These are phyloP conservation scores for Naganishia sp. DNA, from an alignment of 1,284 basidiomycete genomes.

Conservation along the genomic window DNA sequence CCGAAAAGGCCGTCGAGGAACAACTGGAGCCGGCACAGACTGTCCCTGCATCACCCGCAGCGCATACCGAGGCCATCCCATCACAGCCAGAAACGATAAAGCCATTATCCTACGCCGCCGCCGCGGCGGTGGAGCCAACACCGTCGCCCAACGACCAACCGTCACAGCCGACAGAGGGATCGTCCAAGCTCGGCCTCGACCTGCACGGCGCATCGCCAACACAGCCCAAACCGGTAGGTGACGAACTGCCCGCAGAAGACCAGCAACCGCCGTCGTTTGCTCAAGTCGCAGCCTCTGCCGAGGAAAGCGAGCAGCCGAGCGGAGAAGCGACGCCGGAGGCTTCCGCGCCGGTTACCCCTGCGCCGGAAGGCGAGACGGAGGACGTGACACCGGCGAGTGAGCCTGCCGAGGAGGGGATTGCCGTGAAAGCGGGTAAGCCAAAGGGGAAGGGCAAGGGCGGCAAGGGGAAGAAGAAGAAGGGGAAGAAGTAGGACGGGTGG, in stretches of 20 bases:
- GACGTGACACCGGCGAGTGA: slow-evolving; percentile 7
- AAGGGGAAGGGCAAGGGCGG: slow-evolving; percentile 22
- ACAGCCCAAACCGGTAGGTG: not conserved
- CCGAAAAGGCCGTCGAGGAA: no score
- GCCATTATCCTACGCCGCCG: slow-evolving; percentile 9
- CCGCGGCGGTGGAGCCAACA: not conserved
- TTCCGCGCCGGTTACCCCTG: not conserved
- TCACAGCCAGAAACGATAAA: not conserved
- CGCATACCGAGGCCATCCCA: not conserved
- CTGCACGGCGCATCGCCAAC: not conserved
- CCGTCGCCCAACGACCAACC: not conserved
- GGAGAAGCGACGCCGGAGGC: not conserved
- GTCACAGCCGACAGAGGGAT: no score
- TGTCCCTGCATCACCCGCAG: not conserved
- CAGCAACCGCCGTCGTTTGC: not conserved
- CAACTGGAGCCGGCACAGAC: no score
- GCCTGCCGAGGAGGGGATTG: not conserved
- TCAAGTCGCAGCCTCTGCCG: not conserved
- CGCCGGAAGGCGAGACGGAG: not conserved
- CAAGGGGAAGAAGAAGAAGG: slow-evolving; percentile 20
- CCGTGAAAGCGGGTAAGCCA: slow-evolving; percentile 3
- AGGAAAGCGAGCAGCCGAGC: no score
- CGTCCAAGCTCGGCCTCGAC: slow-evolving; percentile 23
- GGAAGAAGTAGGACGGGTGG: not conserved
- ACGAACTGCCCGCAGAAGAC: not conserved